phyloP scores from a whole-genome alignment of 257 asterid genomes.

The Hygrophila difformis region DNA sequence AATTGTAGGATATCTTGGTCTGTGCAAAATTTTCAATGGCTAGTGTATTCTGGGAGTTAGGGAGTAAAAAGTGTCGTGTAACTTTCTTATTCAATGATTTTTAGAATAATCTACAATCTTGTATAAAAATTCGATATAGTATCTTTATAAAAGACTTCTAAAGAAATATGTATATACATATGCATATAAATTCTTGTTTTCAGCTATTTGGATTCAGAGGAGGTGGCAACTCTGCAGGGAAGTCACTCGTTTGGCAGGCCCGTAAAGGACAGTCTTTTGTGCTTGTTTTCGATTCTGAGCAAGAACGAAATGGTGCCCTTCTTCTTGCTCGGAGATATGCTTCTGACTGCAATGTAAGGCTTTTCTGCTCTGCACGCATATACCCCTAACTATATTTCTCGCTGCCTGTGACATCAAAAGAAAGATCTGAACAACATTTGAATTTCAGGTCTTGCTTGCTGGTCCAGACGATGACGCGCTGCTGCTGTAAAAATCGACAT shows the following conservation, averaged over 20 bases:
- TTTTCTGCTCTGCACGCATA: background rate
- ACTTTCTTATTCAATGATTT: too few relatives aligned
- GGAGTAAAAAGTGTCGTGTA: too few relatives aligned
- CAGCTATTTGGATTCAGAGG: constrained; percentile 97
- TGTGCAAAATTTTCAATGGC: too few relatives aligned
- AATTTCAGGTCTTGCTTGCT: constrained; percentile 69
- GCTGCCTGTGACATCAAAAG: background rate
- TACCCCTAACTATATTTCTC: too few relatives aligned
- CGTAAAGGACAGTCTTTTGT: constrained; percentile 85
- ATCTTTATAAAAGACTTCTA: too few relatives aligned
- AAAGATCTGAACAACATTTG: constrained; percentile 6
- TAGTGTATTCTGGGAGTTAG: too few relatives aligned
- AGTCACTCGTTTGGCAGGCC: constrained; percentile 90
- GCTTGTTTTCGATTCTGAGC: constrained; percentile 75
- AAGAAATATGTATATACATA: too few relatives aligned
- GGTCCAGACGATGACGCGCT: constrained; percentile 96
- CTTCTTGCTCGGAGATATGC: constrained; percentile 76
- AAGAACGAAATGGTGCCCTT: constrained; percentile 75
- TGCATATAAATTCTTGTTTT: too few relatives aligned
- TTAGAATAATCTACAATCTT: too few relatives aligned
- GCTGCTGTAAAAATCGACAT: constrained; percentile 64
- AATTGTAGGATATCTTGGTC: too few relatives aligned
- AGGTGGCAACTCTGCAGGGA: constrained; percentile 92
- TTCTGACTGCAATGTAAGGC: constrained; percentile 82
- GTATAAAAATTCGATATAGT: too few relatives aligned